These are phyloP conservation scores for Ceriops zippeliana DNA, from an alignment of 345 rosid genomes.

Conservation along the genomic window DNA sequence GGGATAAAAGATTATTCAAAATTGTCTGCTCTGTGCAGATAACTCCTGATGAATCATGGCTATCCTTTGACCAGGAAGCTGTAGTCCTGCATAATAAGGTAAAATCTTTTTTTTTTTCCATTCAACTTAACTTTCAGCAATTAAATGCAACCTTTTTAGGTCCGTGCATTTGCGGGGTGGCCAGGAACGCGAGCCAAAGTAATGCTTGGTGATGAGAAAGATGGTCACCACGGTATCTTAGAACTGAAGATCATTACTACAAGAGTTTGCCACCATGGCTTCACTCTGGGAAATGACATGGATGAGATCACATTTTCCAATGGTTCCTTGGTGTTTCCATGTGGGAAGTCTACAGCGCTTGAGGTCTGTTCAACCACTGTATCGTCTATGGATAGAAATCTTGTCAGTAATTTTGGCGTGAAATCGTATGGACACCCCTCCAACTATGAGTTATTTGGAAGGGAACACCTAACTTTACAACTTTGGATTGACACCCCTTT, in stretches of 20 bases:
- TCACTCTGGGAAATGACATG: slow-evolving; percentile 27
- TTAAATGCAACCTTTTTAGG: slow-evolving; percentile 50
- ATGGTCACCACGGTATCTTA: slow-evolving; percentile 29
- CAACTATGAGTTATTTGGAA: neutral
- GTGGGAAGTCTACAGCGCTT: slow-evolving; percentile 58
- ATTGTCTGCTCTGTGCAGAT: slow-evolving; percentile 42
- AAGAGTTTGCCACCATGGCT: slow-evolving; percentile 32
- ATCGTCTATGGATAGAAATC: neutral
- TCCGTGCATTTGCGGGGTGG: slow-evolving; percentile 99
- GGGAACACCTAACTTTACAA: no score
- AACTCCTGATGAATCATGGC: slow-evolving; percentile 82
- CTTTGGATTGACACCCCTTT: no score
- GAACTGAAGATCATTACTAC: slow-evolving; percentile 83
- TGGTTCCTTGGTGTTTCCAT: slow-evolving; percentile 63
- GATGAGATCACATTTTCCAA: slow-evolving; percentile 43
- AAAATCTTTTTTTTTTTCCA: slow-evolving; percentile 14
- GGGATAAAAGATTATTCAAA: neutral
- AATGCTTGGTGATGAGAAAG: slow-evolving; percentile 38
- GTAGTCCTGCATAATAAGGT: slow-evolving; percentile 78
- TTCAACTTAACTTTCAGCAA: slow-evolving; percentile 6
- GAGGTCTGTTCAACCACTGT: slow-evolving; percentile 48
- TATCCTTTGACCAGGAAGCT: slow-evolving; percentile 75
- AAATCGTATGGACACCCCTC: neutral
- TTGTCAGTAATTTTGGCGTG: neutral
- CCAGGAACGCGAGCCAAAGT: slow-evolving; percentile 90